Evolutionary conservation across 75 land plant species (phyloP).

Genomic region (Sequoiadendron giganteum): DNA sequence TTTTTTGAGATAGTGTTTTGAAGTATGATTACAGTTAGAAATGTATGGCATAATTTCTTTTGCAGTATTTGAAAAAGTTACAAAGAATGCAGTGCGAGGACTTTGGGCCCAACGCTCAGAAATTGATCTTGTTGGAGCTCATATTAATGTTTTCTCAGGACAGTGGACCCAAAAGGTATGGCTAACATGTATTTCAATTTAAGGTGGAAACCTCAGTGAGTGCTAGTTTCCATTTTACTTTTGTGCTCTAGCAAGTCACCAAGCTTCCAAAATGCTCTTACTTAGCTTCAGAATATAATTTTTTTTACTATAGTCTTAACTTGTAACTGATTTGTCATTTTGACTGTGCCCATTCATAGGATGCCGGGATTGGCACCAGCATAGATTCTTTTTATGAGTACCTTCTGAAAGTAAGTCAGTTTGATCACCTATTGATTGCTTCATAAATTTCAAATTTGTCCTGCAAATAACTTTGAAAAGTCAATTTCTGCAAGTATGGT

Average conservation of each 20-base stretch:
- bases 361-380: constrained; percentile 99
- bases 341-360: constrained; percentile 41
- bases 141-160: constrained; percentile 93
- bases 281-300: not conserved
- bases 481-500: not conserved
- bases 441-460: not conserved
- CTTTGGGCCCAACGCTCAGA: constrained; percentile 94
- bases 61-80: constrained; percentile 90
- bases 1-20: not conserved
- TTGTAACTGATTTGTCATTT: not conserved
- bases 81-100: constrained; percentile 89
- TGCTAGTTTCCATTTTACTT: not conserved
- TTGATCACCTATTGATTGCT: not conserved
- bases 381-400: constrained; percentile 99
- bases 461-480: not conserved
- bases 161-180: constrained; percentile 99
- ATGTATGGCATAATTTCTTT: constrained; percentile 2
- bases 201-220: not conserved
- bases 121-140: constrained; percentile 93
- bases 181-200: not conserved
- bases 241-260: not conserved
- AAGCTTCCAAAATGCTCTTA: not conserved
- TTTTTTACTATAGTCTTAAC: not conserved
- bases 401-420: constrained; percentile 74
- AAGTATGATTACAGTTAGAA: not conserved